Evolutionary conservation across 169 alveolate genomes (phyloP), one percentile per base, ranked within the genome.

Genomic region (Plasmodium adleri): DNA sequence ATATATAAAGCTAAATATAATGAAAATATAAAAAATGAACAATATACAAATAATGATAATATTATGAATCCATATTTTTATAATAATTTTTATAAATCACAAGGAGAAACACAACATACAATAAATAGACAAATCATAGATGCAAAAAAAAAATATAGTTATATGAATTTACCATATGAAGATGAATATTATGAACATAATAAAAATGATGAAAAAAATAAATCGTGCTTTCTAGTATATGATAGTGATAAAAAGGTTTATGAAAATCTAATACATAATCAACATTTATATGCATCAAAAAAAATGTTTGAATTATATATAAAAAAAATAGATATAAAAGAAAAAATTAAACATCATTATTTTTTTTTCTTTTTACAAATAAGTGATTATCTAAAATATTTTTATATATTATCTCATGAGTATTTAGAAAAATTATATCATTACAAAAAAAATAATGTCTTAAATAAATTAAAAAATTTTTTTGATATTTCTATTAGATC

Each of bases 251-350:
- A 58, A 8, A 83, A 83, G 39, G 70, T 63, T n/a, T 83, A 83
- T 49, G 85, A 83, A 67, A 63, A 83, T 26, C 39, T 83, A n/a
- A 83, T 83, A 15, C 91, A 83, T 47, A 83, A 83, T 68, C 91
- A 83, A 63, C 91, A 83, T 62, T 62, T 83, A 68, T 83, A 54
- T 83, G 91, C 91, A 56, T 83, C 91, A 20, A 83, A 83, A 83
- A 67, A 83, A 68, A 83, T 83, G 91, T 83, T 83, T 52, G 91
- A 83, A 49, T 49, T 83, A 10, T 83, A 83, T 15, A 83, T 83
- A 43, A 68, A 68, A 83, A 83, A 83, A 43, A 83, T 83, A 8
- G 83, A 83, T 15, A 83, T 83, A 15, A 83, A 67, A 49, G 91
- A 83, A 83, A 83, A 83, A 68, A 68, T 83, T 39, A 56, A 59